Base-by-base conservation (phyloP, 805 yeast genomes). In the Clavispora phyllophila region DNA sequence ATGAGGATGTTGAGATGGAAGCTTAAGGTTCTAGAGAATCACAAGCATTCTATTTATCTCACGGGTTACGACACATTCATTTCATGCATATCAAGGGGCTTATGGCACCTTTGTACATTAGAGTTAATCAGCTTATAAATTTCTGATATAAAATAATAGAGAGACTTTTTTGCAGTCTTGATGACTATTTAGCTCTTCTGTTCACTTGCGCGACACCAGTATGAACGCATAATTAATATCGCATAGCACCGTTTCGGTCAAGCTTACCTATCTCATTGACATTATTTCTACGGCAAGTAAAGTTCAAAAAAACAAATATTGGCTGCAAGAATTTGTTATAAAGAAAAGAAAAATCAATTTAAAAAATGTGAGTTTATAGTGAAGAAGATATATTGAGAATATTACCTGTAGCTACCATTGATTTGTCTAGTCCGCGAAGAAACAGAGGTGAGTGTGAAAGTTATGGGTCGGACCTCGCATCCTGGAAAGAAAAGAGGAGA, bases 1-100 rank as follows among this genome's bases (percentile, higher is more conserved):
- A 19, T 12, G 50, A 49, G 12, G 54, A 51, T 31, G 47, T 47
- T 18, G 54, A 49, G 47, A 51, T 51, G 55, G 55, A 46, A 25
- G 39, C 44, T n/a, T 50, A 44, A 36, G n/a, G 29, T 9, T 22
- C 19, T 29, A 3, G 33, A 31, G 22, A 20, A 20, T 22, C 35
- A 9, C n/a, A 18, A 12, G n/a, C n/a, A 13, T 18, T 19, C 18
- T 20, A 10, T 25, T 6, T 13, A 13, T 22, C 36, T 33, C 37
- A 35, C 28, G 37, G 27, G 14, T 35, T 22, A 35, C 37, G 37
- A 35, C 37, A 31, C 34, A 20, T 46, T 42, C 42, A 46, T 45
- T 41, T 41, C 47, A 18, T 28, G 43, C 39, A 31, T 35, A 24
- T 24, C 37, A 23, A 23, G 38, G 32, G 39, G 37, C 44, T 42